Evolutionary conservation across 2,329 filamentous ascomycete species (phyloP), one percentile per base, ranked within the genome.

Genomic region (Thelonectria discophora): DNA sequence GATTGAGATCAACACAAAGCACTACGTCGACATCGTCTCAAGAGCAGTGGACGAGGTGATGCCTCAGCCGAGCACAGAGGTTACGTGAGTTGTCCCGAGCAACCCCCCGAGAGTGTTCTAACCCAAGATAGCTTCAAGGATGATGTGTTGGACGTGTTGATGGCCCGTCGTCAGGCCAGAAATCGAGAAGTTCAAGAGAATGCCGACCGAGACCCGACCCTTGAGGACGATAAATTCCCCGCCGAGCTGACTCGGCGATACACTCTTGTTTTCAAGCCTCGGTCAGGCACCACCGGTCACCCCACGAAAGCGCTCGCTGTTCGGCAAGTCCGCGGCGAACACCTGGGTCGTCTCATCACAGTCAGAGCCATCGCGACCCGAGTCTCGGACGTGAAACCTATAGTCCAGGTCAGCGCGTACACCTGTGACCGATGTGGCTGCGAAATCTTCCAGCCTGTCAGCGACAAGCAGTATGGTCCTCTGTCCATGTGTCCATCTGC

Each of bases 361-460:
- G 87, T 99, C 50, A 89, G 95, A 60, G 94, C 94, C 66, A 99
- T 99, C 66, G 90, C 94, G 2, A 99, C 95, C 1, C 87, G 95
- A 73, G 95, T 98, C 1, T 97, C 95, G 2, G 95, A 99, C 74
- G 95, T 99, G 71, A 99, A 99, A 82, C 95, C 95, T 39, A 89
- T 95, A 11, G 92, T 98, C n/a, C 91, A 94, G 74, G 96, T 99
- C 74, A 97, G 97, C 76, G 95, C 95, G 39, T 99, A 99, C 79
- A 95, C 94, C 55, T 99, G 95, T 79, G 95, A 99, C 77, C 89
- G 93, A 64, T 99, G 95, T 73, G 95, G 95, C 60, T 94, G 91
- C 75, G 95, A 99, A 79, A 94, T 99, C 73, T 99, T 98, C 84
- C 95, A 99, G 79, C 94, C 96, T 3, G 86, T 99, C 71, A 92